These are phyloP conservation scores for Coemansia sp. DNA, from an alignment of 192 early-diverging fungal genomes.

Conservation along the genomic window DNA sequence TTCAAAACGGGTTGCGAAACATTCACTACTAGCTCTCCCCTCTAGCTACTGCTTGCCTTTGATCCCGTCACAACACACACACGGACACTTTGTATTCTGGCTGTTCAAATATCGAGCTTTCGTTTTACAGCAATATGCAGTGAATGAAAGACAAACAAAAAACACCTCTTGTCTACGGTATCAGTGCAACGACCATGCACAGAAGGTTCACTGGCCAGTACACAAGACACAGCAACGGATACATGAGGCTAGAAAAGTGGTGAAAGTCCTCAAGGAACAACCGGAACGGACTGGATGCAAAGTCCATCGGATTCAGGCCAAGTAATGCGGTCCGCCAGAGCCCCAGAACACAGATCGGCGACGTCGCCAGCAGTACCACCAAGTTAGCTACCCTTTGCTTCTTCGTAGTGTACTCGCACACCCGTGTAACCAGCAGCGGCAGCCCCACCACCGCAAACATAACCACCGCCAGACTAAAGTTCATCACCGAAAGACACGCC, in stretches of 20 bases:
- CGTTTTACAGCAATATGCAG: neutral
- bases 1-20: too few relatives aligned
- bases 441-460: constrained; percentile 59
- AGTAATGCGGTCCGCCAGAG: constrained; percentile 54
- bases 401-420: constrained; percentile 22
- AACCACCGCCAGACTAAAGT: constrained; percentile 68
- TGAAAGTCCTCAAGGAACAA: constrained; percentile 63
- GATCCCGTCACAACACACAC: too few relatives aligned
- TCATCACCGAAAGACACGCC: constrained; percentile 66
- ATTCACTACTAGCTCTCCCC: too few relatives aligned
- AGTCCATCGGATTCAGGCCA: constrained; percentile 35
- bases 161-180: constrained; percentile 19
- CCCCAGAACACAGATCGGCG: constrained; percentile 58
- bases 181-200: constrained; percentile 43
- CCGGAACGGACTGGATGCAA: constrained; percentile 51
- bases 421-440: constrained; percentile 62
- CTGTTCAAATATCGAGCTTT: too few relatives aligned
- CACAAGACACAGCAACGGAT: constrained; percentile 64
- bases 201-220: constrained; percentile 67
- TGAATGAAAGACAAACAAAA: neutral
- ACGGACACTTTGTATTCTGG: too few relatives aligned
- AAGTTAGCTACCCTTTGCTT: constrained; percentile 8
- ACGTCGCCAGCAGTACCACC: constrained; percentile 43
- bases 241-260: constrained; percentile 60
- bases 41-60: too few relatives aligned